These are phyloP conservation scores for Agaricales sp. DNA, from an alignment of 1,284 basidiomycete species.

Conservation along the genomic window DNA sequence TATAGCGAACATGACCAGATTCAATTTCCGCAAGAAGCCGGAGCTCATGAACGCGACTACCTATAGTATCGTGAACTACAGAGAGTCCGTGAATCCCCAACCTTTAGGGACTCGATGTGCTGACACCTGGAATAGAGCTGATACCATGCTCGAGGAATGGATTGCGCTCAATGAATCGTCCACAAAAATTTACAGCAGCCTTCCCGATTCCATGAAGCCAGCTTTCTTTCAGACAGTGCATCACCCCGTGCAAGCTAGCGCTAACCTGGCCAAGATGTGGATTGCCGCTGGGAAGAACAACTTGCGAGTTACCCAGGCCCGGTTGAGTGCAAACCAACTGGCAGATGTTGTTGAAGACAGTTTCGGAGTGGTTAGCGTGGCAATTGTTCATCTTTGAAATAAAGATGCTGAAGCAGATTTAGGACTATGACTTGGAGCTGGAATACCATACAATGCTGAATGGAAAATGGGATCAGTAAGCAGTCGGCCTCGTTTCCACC, in stretches of 20 bases:
- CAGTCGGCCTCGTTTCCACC: no score
- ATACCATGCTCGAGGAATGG: conserved; percentile 42
- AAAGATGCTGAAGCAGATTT: not conserved
- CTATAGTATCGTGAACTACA: conserved; percentile 53
- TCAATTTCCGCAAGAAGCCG: conserved; percentile 55
- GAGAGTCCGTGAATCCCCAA: conserved; percentile 39
- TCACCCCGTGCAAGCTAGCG: conserved; percentile 49
- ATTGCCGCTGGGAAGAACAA: conserved; percentile 52
- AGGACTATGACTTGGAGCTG: conserved; percentile 44
- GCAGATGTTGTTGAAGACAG: conserved; percentile 44
- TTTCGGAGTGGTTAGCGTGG: conserved; percentile 29
- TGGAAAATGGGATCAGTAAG: conserved; percentile 53
- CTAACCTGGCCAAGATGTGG: conserved; percentile 46
- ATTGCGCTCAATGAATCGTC: conserved; percentile 36
- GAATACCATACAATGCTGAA: conserved; percentile 50
- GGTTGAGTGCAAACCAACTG: conserved; percentile 47
- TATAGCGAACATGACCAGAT: conserved; percentile 47
- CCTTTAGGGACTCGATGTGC: conserved; percentile 4
- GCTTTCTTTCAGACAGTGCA: conserved; percentile 63
- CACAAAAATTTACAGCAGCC: conserved; percentile 41
- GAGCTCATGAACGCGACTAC: conserved; percentile 56
- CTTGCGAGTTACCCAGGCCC: conserved; percentile 51
- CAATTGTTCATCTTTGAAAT: not conserved
- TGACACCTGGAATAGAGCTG: conserved; percentile 40
- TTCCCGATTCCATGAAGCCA: conserved; percentile 34